Evolutionary conservation across 2,329 filamentous ascomycete species (phyloP).

Genomic region (Aspergillus fumigatiaffinis): DNA sequence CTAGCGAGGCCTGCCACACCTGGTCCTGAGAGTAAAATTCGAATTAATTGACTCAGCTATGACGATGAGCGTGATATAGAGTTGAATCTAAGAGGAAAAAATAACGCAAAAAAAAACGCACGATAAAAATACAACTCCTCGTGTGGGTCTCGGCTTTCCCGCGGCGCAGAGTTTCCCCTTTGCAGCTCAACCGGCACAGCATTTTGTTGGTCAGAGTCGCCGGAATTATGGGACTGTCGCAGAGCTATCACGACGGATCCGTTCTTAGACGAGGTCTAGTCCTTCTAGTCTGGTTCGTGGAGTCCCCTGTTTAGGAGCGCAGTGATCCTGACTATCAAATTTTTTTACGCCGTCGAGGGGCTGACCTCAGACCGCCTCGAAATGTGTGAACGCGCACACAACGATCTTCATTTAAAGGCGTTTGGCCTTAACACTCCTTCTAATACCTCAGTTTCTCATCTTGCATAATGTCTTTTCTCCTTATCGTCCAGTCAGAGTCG

Average conservation of each 20-base stretch:
- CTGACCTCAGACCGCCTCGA: conserved; percentile 16
- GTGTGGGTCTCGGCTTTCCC: neutral
- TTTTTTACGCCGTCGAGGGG: conserved; percentile 6
- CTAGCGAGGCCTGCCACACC: neutral
- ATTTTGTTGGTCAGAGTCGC: neutral
- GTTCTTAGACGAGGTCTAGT: neutral
- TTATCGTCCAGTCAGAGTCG: conserved; percentile 18
- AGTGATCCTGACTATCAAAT: conserved; percentile 4
- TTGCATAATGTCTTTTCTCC: conserved; percentile 8
- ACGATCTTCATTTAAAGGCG: neutral
- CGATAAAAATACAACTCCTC: neutral
- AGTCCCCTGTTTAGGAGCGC: neutral
- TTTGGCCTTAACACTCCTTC: neutral
- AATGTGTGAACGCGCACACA: neutral
- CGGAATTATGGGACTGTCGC: neutral
- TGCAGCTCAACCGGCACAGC: neutral
- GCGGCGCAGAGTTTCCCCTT: neutral
- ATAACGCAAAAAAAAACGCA: neutral
- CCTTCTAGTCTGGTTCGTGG: neutral
- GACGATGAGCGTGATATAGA: neutral
- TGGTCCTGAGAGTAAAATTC: too few relatives aligned
- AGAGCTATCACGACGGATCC: neutral
- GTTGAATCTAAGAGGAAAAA: neutral
- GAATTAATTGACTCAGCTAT: neutral
- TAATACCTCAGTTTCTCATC: neutral